These are phyloP conservation scores for Podaxis pistillaris DNA, from an alignment of 768 basidiomycete genomes.

Conservation along the genomic window DNA sequence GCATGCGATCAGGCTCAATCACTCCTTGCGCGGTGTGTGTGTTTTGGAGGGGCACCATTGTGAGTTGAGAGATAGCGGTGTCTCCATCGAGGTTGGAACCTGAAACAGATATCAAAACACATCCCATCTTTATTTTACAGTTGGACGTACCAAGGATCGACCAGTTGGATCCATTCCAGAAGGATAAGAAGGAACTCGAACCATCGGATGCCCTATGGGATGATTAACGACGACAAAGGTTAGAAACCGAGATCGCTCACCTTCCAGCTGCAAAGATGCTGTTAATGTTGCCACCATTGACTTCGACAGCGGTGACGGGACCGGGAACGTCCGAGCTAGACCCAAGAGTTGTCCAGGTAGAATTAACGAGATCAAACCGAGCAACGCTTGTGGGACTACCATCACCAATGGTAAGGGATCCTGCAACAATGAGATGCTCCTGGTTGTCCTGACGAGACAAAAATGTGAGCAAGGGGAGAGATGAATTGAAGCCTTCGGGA, in stretches of 20 bases:
- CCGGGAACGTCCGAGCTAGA: conserved; percentile 67
- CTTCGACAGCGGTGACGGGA: conserved; percentile 84
- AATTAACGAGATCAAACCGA: conserved; percentile 66
- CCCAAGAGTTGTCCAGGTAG: conserved; percentile 74
- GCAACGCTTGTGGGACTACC: conserved; percentile 71
- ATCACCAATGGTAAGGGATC: conserved; percentile 69
- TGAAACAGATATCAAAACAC: conserved; percentile 24
- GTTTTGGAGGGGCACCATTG: conserved; percentile 86
- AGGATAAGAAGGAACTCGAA: conserved; percentile 67
- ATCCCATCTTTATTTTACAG: conserved; percentile 2
- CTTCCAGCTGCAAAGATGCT: conserved; percentile 91
- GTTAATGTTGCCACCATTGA: conserved; percentile 75
- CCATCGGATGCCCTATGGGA: conserved; percentile 52
- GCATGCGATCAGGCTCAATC: conserved; percentile 82
- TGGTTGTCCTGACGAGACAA: conserved; percentile 48
- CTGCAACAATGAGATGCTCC: conserved; percentile 74
- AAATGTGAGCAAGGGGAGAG: conserved; percentile 9
- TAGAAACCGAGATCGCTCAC: conserved; percentile 39
- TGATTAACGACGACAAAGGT: background rate
- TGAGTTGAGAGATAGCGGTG: conserved; percentile 76
- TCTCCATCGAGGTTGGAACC: conserved; percentile 53
- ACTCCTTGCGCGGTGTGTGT: conserved; percentile 69
- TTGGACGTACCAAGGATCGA: conserved; percentile 50
- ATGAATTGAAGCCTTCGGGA: conserved; percentile 18
- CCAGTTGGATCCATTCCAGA: conserved; percentile 88